Percentiles rank a stretch among this genome's conserved stretches.
Evolutionary conservation across 768 basidiomycete species (phyloP).

Genomic region (Suillus lakei): DNA sequence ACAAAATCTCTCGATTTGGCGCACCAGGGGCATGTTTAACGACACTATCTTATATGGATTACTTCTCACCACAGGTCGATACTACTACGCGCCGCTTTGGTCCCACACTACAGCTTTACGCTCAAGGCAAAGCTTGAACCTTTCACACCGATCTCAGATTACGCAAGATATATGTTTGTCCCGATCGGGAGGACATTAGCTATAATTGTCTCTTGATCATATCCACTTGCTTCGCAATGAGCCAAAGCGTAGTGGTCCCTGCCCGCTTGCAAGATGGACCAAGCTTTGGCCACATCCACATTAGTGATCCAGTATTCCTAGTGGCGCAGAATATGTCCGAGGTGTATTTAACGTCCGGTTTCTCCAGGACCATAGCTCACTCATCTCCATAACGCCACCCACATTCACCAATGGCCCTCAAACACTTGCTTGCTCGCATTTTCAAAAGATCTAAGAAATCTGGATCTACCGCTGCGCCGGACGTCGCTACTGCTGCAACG

Average conservation of each 20-base stretch:
- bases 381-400: not conserved
- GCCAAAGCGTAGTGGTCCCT: conserved; percentile 2
- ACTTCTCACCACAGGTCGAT: not conserved
- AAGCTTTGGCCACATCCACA: conserved; percentile 6
- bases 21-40: not conserved
- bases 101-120: not conserved
- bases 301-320: not conserved
- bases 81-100: not conserved
- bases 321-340: not conserved
- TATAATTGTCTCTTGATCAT: not conserved
- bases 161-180: not conserved
- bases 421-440: conserved; percentile 1
- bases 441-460: not conserved
- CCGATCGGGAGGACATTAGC: not conserved
- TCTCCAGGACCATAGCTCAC: not conserved
- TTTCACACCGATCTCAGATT: not conserved
- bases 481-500: not conserved
- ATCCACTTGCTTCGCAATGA: not conserved
- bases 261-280: not conserved
- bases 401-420: not conserved
- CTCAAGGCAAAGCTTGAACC: not conserved
- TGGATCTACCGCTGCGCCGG: not conserved
- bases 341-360: not conserved
- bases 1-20: not conserved
- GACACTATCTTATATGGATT: not conserved